phyloP scores from a whole-genome alignment of 768 basidiomycete genomes.

The Leccinum obscurum region DNA sequence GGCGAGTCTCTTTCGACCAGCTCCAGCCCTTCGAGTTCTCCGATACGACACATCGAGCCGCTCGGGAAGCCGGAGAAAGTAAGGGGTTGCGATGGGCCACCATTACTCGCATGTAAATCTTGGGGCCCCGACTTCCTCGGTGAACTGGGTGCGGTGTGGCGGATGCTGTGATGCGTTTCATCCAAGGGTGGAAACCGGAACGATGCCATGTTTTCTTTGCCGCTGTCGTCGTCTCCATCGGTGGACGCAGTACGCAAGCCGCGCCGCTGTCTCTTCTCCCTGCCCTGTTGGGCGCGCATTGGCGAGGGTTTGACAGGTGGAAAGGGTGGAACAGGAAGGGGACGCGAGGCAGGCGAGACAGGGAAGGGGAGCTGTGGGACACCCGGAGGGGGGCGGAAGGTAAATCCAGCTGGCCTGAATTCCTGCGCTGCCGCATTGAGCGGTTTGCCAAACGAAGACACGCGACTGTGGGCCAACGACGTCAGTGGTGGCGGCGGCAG shows the following conservation, averaged over 20 bases:
- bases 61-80: slow-evolving; percentile 66
- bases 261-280: slow-evolving; percentile 76
- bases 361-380: slow-evolving; percentile 55
- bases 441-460: slow-evolving; percentile 58
- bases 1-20: slow-evolving; percentile 11
- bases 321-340: slow-evolving; percentile 35
- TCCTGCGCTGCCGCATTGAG: slow-evolving; percentile 78
- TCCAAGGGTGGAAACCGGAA: slow-evolving; percentile 70
- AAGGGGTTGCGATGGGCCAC: slow-evolving; percentile 44
- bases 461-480: slow-evolving; percentile 36
- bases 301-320: slow-evolving; percentile 28
- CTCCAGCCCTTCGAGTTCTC: slow-evolving; percentile 14
- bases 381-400: slow-evolving; percentile 70
- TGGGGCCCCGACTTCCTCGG: slow-evolving; percentile 34
- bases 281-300: slow-evolving; percentile 53
- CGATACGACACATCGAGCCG: slow-evolving; percentile 25
- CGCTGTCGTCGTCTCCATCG: slow-evolving; percentile 49
- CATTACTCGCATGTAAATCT: slow-evolving; percentile 18
- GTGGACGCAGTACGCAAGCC: slow-evolving; percentile 40
- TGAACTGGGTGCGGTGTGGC: slow-evolving; percentile 45
- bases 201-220: slow-evolving; percentile 61
- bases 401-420: slow-evolving; percentile 78
- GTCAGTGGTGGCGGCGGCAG: slow-evolving; percentile 39
- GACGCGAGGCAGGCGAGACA: slow-evolving; percentile 33
- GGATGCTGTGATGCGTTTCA: slow-evolving; percentile 50